phyloP scores from a whole-genome alignment of 2,329 filamentous ascomycete species.

The Cladobotryum protrusum region DNA sequence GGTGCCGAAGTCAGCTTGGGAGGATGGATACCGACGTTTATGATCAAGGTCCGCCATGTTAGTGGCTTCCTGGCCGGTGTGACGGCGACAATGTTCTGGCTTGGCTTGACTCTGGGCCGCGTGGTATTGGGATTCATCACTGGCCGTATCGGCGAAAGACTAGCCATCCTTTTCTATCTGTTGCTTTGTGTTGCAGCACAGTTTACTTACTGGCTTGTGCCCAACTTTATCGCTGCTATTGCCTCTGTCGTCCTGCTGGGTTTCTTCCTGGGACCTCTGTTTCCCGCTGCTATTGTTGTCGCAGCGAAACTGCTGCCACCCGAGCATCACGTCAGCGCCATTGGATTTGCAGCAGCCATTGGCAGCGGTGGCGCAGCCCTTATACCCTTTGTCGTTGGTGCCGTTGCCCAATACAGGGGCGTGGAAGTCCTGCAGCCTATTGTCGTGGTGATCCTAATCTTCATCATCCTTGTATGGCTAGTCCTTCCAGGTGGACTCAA shows the following conservation, averaged over 20 bases:
- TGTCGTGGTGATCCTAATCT: slow-evolving; percentile 40
- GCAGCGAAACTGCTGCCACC: slow-evolving; percentile 68
- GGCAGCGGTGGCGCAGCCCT: slow-evolving; percentile 66
- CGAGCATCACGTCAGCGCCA: slow-evolving; percentile 67
- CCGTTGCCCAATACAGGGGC: slow-evolving; percentile 54
- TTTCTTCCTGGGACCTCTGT: slow-evolving; percentile 75
- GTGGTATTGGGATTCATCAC: slow-evolving; percentile 72
- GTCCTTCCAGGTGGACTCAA: not conserved
- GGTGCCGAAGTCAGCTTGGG: slow-evolving; percentile 70
- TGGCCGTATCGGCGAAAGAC: slow-evolving; percentile 64
- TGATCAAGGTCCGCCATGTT: slow-evolving; percentile 69
- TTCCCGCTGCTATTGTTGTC: slow-evolving; percentile 66
- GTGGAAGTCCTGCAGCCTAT: slow-evolving; percentile 51
- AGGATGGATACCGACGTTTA: slow-evolving; percentile 79
- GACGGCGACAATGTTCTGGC: slow-evolving; percentile 76
- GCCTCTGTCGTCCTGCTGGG: slow-evolving; percentile 67
- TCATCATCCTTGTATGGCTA: slow-evolving; percentile 12
- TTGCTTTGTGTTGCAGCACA: slow-evolving; percentile 57
- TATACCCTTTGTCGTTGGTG: slow-evolving; percentile 62
- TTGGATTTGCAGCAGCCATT: slow-evolving; percentile 74
- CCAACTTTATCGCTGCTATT: slow-evolving; percentile 66
- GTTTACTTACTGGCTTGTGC: slow-evolving; percentile 76
- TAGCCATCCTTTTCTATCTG: slow-evolving; percentile 60
- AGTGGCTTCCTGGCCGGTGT: slow-evolving; percentile 66
- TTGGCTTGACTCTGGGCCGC: slow-evolving; percentile 70